Conservation (phyloP, 1,284 basidiomycete genomes). For the Pisolithus thermaeus region DNA sequence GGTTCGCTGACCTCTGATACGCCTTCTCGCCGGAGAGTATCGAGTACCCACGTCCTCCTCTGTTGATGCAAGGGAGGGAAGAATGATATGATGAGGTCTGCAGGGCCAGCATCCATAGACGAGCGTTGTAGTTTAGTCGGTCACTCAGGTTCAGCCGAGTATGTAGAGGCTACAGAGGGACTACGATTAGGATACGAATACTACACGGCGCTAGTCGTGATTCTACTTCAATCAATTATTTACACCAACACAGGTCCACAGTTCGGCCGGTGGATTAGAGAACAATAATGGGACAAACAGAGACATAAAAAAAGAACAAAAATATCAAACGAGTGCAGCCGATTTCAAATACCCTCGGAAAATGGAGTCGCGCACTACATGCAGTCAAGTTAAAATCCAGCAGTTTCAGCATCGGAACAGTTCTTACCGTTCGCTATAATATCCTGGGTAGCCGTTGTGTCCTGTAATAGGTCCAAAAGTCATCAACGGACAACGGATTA, state of each 20-base stretch:
- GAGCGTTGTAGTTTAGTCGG: neutral
- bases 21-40: conserved; percentile 52
- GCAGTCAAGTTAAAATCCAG: conserved; percentile 10
- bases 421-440: conserved; percentile 71
- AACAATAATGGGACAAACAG: too few relatives aligned
- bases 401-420: neutral
- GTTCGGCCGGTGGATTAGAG: too few relatives aligned
- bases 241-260: too few relatives aligned
- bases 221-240: too few relatives aligned
- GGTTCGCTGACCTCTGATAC: conserved; percentile 47
- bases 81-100: conserved; percentile 58
- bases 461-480: conserved; percentile 35
- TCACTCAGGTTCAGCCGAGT: neutral
- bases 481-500: conserved; percentile 1
- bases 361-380: conserved; percentile 61
- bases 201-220: too few relatives aligned
- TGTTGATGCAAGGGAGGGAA: conserved; percentile 68
- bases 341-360: conserved; percentile 69
- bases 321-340: conserved; percentile 51
- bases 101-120: conserved; percentile 14
- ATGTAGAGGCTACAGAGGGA: neutral
- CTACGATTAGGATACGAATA: too few relatives aligned
- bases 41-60: conserved; percentile 66
- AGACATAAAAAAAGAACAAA: too few relatives aligned
- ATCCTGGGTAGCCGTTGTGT: conserved; percentile 74